These are phyloP conservation scores for Dactylonectria estremocensis DNA, from an alignment of 2,329 filamentous ascomycete species.

Conservation along the genomic window DNA sequence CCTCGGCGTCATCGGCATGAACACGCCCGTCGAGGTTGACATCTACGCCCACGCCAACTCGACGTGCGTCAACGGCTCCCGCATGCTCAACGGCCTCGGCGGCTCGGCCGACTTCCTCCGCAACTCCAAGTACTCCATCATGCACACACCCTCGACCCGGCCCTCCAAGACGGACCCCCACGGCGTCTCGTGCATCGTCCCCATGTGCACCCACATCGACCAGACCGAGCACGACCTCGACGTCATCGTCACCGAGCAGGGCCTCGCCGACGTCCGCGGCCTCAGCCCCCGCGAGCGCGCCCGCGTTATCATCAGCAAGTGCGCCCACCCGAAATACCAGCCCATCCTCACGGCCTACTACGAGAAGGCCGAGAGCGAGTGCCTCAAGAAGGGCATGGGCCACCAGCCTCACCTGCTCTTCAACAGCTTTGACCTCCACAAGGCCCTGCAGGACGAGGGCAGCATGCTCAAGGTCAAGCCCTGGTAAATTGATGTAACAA, in stretches of 20 bases:
- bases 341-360: constrained; percentile 88
- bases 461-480: constrained; percentile 86
- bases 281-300: constrained; percentile 85
- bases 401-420: constrained; percentile 92
- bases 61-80: constrained; percentile 89
- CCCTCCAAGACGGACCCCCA: constrained; percentile 87
- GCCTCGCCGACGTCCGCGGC: constrained; percentile 88
- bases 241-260: constrained; percentile 83
- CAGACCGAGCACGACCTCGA: constrained; percentile 95
- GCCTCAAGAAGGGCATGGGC: constrained; percentile 87
- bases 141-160: constrained; percentile 89
- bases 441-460: constrained; percentile 84
- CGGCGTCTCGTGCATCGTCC: constrained; percentile 90
- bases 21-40: constrained; percentile 94
- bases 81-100: constrained; percentile 90
- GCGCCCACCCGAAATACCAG: constrained; percentile 87
- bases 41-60: constrained; percentile 95
- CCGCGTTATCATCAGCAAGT: constrained; percentile 88
- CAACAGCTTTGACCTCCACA: constrained; percentile 92
- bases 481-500: constrained; percentile 63
- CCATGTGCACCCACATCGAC: constrained; percentile 93
- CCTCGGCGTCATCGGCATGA: constrained; percentile 93
- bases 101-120: constrained; percentile 88
- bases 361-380: constrained; percentile 88
- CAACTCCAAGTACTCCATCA: constrained; percentile 87